These are phyloP conservation scores for Wickerhamomyces strasburgensis DNA, from an alignment of 805 yeast genomes.

Conservation along the genomic window DNA sequence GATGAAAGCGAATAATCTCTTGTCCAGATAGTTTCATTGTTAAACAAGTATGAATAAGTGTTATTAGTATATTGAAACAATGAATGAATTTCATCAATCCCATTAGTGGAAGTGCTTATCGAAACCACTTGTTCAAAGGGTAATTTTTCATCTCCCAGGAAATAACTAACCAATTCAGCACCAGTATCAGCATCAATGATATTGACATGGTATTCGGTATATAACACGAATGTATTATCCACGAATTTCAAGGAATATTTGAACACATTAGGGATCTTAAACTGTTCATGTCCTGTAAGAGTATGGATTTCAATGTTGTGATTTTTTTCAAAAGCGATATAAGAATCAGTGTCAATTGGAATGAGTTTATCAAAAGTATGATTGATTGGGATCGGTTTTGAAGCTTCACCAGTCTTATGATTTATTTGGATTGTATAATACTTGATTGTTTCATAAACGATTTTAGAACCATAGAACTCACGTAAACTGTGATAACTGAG, in stretches of 20 bases:
- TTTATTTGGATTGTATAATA: constrained; percentile 11
- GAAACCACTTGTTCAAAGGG: constrained; percentile 8
- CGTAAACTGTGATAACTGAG: constrained; percentile 12
- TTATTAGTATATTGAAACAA: constrained; percentile 12
- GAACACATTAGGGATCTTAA: constrained; percentile 19
- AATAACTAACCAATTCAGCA: constrained; percentile 17
- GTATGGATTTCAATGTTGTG: constrained; percentile 18
- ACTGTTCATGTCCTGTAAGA: constrained; percentile 10
- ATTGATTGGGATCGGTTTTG: constrained; percentile 8
- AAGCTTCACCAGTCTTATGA: constrained; percentile 7
- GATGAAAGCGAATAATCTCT: constrained; percentile 40
- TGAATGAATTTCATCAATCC: constrained; percentile 12
- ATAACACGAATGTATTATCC: constrained; percentile 17
- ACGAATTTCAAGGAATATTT: constrained; percentile 17
- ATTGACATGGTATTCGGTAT: constrained; percentile 20
- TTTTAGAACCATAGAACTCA: constrained; percentile 22
- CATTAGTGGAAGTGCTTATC: constrained; percentile 9
- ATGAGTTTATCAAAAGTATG: constrained; percentile 7
- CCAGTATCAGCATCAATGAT: constrained; percentile 25
- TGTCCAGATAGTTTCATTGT: constrained; percentile 30
- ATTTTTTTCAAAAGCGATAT: constrained; percentile 18
- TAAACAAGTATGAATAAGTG: constrained; percentile 9
- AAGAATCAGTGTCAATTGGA: constrained; percentile 18
- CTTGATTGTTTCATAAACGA: constrained; percentile 12
- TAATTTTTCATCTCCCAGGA: constrained; percentile 13